A percentile compares a stretch with the other conserved stretches of the same genome.
Evolutionary conservation across 1,139 yeast species (phyloP).

Genomic region (Lodderomyces jiufengensis): DNA sequence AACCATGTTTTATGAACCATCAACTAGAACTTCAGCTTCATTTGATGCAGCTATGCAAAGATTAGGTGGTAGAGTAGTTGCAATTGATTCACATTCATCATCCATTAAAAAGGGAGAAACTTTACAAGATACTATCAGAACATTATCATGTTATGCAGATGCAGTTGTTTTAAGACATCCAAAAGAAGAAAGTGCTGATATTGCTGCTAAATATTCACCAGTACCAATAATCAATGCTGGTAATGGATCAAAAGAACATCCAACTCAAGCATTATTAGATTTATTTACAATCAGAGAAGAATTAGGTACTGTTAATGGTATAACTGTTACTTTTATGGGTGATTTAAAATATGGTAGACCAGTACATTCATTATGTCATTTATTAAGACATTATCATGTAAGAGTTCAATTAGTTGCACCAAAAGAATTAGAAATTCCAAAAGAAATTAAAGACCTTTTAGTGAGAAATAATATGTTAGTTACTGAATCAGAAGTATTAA

Average conservation of each 20-base stretch:
- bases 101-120: conserved; percentile 98
- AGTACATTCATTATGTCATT: conserved; percentile 91
- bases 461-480: conserved; percentile 63
- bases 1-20: conserved; percentile 97
- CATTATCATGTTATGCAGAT: conserved; percentile 93
- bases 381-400: conserved; percentile 89
- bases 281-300: conserved; percentile 98
- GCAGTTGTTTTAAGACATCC: conserved; percentile 98
- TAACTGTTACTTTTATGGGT: conserved; percentile 98
- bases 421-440: conserved; percentile 79
- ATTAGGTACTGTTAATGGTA: conserved; percentile 96
- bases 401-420: conserved; percentile 92
- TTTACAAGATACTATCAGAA: conserved; percentile 91
- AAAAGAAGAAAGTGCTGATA: conserved; percentile 82
- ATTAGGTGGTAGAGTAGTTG: conserved; percentile 95
- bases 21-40: conserved; percentile 93
- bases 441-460: conserved; percentile 63
- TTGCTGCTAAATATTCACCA: conserved; percentile 95
- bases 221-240: conserved; percentile 98
- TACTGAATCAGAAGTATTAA: conserved; percentile 69
- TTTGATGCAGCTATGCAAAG: conserved; percentile 99
- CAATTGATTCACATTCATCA: conserved; percentile 79
- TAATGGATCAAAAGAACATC: conserved; percentile 96
- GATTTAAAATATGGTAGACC: conserved; percentile 98
- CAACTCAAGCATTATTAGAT: conserved; percentile 97